phyloP scores from a whole-genome alignment of 2,329 filamentous ascomycete species.

The Colletotrichum endophyticum region DNA sequence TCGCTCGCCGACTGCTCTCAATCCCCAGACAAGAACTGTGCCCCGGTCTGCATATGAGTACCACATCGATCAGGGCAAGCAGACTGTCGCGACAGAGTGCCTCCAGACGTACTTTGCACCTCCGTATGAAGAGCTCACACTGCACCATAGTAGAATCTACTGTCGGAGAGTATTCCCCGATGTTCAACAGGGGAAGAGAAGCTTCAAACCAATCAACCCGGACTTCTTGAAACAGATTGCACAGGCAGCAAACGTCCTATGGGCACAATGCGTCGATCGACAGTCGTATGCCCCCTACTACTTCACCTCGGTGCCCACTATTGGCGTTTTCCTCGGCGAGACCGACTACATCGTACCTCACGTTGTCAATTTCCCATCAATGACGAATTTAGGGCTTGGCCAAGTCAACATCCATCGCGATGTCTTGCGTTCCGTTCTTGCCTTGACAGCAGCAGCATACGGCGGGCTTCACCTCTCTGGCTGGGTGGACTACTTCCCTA shows the following conservation, averaged over 20 bases:
- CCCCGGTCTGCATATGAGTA: background rate
- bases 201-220: background rate
- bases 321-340: constrained; percentile 14
- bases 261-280: background rate
- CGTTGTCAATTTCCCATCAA: constrained; percentile 5
- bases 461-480: constrained; percentile 25
- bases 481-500: constrained; percentile 31
- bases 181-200: background rate
- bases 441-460: constrained; percentile 11
- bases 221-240: background rate
- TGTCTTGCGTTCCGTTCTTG: constrained; percentile 9
- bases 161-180: constrained; percentile 4
- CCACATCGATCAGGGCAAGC: constrained; percentile 13
- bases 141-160: constrained; percentile 4
- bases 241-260: background rate
- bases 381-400: constrained; percentile 11
- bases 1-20: background rate
- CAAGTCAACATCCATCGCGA: constrained; percentile 18
- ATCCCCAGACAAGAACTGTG: background rate
- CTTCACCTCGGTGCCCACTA: constrained; percentile 5
- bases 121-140: background rate
- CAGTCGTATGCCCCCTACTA: background rate
- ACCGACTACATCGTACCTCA: constrained; percentile 8
- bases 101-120: background rate
- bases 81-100: constrained; percentile 6